Base-by-base conservation (phyloP, 2,329 filamentous ascomycete genomes). In the Aspergillus alliaceus region DNA sequence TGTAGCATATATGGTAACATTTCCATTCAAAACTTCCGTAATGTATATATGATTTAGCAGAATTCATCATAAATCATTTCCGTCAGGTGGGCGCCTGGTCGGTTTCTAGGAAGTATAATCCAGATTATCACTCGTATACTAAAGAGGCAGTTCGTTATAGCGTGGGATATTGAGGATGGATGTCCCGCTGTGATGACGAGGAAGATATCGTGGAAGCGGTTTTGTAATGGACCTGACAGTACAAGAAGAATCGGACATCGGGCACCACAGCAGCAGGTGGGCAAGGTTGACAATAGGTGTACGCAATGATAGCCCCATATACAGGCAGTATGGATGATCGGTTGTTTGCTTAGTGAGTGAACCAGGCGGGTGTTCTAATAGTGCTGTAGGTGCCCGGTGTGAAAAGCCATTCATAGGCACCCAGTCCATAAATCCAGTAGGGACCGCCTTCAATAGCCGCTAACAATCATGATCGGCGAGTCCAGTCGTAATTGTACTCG, bases 401-500 rank as follows among this genome's bases (percentile, higher is more conserved):
- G 6, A 27, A n/a, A n/a, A 18, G 15, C 25, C 11, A 4, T 11
- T 9, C 9, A n/a, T 18, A 27, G 40, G 24, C 24, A 27, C 11
- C 25, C 14, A 27, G 40, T 6, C 24, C 24, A 11, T 15, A 44
- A n/a, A 14, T 9, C 15, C 32, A 9, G 11, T 8, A 44, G n/a
- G 20, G 9, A n/a, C 15, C 24, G 8, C 14, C 24, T 44, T 44
- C 11, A 27, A 44, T n/a, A 14, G 25, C 22, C 39, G 24, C 39
- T 27, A 14, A 31, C 14, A 14, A 39, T 63, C 56, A 66, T 14
- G 60, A 57, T 40, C 63, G 61, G 37, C 51, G 59, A 14, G 42
- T 22, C 64, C 64, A 66, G 46, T 58, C 57, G 51, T 66, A 66
- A 20, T 39, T 54, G 54, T 59, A 65, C 15, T 59, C 58, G 12